These are phyloP conservation scores for Verticillium tricorpus DNA, from an alignment of 2,329 filamentous ascomycete species.

Conservation along the genomic window DNA sequence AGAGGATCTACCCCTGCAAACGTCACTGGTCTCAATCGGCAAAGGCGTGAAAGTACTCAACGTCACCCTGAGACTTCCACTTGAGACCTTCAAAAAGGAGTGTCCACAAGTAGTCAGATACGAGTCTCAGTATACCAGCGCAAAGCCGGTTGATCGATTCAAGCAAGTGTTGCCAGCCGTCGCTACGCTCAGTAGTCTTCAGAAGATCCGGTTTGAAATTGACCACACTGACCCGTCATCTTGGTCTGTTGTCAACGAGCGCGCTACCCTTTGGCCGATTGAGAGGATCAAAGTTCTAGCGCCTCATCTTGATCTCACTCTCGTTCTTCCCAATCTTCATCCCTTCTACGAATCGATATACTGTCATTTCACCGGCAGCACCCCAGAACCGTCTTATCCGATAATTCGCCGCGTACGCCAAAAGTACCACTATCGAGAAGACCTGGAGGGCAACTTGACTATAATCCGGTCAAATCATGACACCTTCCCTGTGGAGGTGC, in stretches of 20 bases:
- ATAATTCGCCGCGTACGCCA: neutral
- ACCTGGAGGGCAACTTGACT: neutral
- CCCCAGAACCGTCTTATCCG: neutral
- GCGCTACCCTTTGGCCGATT: neutral
- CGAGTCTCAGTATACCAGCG: too few species aligned
- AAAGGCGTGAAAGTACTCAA: neutral
- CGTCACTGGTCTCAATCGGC: neutral
- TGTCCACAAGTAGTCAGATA: too few species aligned
- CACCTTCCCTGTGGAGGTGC: neutral
- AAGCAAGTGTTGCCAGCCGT: neutral
- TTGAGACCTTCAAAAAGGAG: neutral
- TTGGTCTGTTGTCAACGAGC: neutral
- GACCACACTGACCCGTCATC: neutral
- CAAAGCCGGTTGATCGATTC: too few species aligned
- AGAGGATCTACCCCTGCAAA: neutral
- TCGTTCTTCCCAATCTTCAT: neutral
- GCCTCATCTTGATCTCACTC: neutral
- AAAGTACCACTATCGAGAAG: neutral
- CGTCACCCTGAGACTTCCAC: neutral
- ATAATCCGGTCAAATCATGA: neutral
- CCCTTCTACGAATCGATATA: neutral
- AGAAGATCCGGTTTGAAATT: neutral
- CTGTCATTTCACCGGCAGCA: neutral
- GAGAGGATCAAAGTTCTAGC: too few species aligned
- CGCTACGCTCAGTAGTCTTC: neutral